Evolutionary conservation across 2,329 filamentous ascomycete species (phyloP), one percentile per base, ranked within the genome.

Genomic region (Alternaria ethzedia): DNA sequence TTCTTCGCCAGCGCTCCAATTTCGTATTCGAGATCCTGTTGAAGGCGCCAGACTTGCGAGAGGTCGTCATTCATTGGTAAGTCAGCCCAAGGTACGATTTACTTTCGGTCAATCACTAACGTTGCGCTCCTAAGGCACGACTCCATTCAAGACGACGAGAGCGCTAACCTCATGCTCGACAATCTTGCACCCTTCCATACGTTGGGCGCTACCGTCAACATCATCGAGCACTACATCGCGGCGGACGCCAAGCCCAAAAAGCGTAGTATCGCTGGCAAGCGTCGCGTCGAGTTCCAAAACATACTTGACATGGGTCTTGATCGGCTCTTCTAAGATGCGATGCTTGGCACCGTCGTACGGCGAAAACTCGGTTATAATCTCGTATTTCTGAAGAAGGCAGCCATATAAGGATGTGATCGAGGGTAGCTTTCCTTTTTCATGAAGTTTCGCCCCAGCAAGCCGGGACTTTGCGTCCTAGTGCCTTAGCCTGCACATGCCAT

Each of bases 261-360:
- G 23, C 69, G 65, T 43, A 77, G 71, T 54, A 57, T 72, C 12
- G 71, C 70, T 12, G 77, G 76, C 25, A 71, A 67, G 59, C 72
- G 64, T 45, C 75, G 78, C 23, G 36, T 74, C 5, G 73, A 77
- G 60, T 78, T 79, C 49, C 65, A 78, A 58, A 58, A 61, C 28
- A 75, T 79, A n/a, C 28, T 69, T n/a, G 59, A 64, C 10, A 57
- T 44, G 25, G 70, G 70, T 11, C 59, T 74, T 17, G 66, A 69
- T 45, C 59, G 62, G 2, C 67, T 70, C 11, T 70, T 68, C 30
- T 73, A 47, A 43, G 28, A 5, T 25, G 36, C 13, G 20, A n/a
- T 41, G 30, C 13, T 36, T n/a, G 15, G 49, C 30, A 41, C 8
- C 28, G 20, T 52, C 21, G 20, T 13, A 20, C 36, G 49, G 49